These are phyloP conservation scores for Blumeria graminis DNA, from an alignment of 2,329 filamentous ascomycete genomes.

Conservation along the genomic window DNA sequence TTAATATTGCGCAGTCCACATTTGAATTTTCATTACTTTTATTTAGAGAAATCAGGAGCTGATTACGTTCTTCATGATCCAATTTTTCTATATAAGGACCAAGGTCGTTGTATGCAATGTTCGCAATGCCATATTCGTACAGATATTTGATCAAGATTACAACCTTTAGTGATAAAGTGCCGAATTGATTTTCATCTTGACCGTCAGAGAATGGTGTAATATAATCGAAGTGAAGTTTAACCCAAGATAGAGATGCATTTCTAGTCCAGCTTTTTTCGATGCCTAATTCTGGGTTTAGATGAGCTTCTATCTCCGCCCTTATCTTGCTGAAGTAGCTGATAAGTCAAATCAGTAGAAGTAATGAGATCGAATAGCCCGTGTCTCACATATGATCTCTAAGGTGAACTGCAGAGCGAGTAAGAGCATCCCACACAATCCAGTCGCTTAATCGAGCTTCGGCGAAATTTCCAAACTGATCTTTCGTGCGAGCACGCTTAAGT, in stretches of 20 bases:
- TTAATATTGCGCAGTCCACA: no score
- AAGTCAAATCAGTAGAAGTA: background rate
- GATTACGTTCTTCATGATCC: constrained; percentile 6
- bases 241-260: constrained; percentile 14
- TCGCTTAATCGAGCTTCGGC: constrained; percentile 13
- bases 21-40: no score
- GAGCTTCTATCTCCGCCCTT: constrained; percentile 11
- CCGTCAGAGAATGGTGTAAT: background rate
- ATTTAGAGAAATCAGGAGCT: constrained; percentile 1
- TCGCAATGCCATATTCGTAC: constrained; percentile 11
- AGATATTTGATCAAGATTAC: constrained; percentile 11
- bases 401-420: constrained; percentile 10
- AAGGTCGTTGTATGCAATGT: constrained; percentile 14
- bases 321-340: constrained; percentile 7
- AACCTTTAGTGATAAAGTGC: constrained; percentile 1
- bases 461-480: constrained; percentile 10
- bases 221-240: constrained; percentile 9
- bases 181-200: background rate
- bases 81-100: constrained; percentile 10
- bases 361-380: background rate
- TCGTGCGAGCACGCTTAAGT: constrained; percentile 12
- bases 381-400: constrained; percentile 10
- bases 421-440: constrained; percentile 15
- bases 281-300: constrained; percentile 11
- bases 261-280: constrained; percentile 15